phyloP scores from a whole-genome alignment of 805 yeast genomes.

The Wickerhamomyces queroliae region DNA sequence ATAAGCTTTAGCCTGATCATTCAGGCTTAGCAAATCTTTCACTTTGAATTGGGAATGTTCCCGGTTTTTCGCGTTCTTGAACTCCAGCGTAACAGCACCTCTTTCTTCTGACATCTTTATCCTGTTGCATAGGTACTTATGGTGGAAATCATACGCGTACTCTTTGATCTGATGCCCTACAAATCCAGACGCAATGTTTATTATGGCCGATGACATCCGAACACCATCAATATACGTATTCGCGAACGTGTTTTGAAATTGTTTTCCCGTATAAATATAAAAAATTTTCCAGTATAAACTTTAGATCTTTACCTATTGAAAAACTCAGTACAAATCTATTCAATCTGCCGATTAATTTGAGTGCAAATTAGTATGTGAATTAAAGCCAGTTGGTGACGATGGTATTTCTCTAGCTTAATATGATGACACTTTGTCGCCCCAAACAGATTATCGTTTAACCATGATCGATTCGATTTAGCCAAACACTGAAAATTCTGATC shows the following conservation, averaged over 20 bases:
- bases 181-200: background rate
- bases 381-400: too few relatives aligned
- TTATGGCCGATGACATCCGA: background rate
- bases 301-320: background rate
- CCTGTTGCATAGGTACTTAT: background rate
- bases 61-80: background rate
- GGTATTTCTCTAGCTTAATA: too few relatives aligned
- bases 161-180: constrained; percentile 2
- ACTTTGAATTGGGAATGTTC: constrained; percentile 36
- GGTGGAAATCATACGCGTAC: background rate
- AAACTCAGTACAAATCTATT: too few relatives aligned
- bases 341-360: background rate
- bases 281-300: background rate
- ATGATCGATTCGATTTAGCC: constrained; percentile 26
- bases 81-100: background rate
- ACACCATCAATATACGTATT: constrained; percentile 5
- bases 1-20: constrained; percentile 42
- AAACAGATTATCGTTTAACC: constrained; percentile 24
- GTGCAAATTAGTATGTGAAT: background rate
- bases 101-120: background rate
- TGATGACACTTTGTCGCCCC: constrained; percentile 27
- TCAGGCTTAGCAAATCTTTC: constrained; percentile 43
- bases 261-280: constrained; percentile 1
- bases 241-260: constrained; percentile 1
- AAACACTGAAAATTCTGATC: constrained; percentile 28